A percentile compares a stretch with the other conserved stretches of the same genome.
Conservation (phyloP, 179 eudicot genomes). For the Beta macrorhiza region DNA sequence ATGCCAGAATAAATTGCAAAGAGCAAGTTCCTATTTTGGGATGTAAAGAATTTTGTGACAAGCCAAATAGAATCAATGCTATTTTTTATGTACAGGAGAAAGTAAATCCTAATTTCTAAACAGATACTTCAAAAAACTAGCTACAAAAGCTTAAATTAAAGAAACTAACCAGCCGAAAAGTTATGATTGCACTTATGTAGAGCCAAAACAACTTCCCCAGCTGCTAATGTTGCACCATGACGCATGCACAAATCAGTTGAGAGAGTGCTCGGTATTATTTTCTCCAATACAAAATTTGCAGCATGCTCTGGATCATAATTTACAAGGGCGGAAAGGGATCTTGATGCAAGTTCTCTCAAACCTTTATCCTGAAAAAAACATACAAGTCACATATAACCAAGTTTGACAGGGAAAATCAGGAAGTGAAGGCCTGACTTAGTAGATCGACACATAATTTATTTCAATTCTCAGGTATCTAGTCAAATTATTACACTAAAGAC, state of each 20-base stretch:
- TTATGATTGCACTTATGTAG: constrained; percentile 54
- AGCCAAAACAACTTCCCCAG: constrained; percentile 82
- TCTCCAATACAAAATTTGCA: constrained; percentile 63
- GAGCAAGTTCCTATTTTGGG: neutral
- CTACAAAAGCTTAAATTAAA: constrained; percentile 1
- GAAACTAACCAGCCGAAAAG: constrained; percentile 66
- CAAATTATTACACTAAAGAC: neutral
- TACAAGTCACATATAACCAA: constrained; percentile 11
- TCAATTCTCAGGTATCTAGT: neutral
- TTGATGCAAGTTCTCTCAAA: constrained; percentile 91
- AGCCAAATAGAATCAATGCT: neutral
- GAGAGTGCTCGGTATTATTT: constrained; percentile 76
- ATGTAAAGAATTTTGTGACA: neutral
- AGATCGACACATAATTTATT: neutral
- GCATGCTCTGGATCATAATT: constrained; percentile 72
- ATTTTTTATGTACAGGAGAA: constrained; percentile 1
- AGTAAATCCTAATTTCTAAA: neutral
- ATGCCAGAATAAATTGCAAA: neutral
- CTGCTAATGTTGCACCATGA: constrained; percentile 95
- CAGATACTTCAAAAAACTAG: neutral
- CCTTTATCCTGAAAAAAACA: constrained; percentile 70
- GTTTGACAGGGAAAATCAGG: neutral
- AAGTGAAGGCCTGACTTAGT: neutral
- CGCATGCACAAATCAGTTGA: constrained; percentile 96
- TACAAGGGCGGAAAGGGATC: constrained; percentile 84